These are phyloP conservation scores for Pestalotiopsis fici DNA, from an alignment of 2,329 filamentous ascomycete species.

Conservation along the genomic window DNA sequence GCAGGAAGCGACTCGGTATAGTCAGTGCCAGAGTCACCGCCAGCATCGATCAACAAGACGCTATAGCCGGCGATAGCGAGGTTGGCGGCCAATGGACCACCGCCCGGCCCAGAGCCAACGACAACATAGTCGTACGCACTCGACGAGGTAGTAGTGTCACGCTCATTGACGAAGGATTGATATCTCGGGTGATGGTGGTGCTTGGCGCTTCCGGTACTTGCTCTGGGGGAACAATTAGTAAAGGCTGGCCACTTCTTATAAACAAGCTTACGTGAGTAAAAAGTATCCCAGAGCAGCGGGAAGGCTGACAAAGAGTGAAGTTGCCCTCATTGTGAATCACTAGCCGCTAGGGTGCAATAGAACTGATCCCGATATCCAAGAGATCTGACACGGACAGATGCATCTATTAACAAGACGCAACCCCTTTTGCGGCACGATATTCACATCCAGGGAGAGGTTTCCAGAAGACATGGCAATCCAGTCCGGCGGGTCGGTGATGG, in stretches of 20 bases:
- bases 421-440: background rate
- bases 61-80: constrained; percentile 52
- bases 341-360: background rate
- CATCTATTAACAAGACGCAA: background rate
- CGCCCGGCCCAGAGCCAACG: constrained; percentile 52
- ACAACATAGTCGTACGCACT: constrained; percentile 50
- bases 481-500: background rate
- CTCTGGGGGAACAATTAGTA: background rate
- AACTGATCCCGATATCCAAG: background rate
- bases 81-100: constrained; percentile 48
- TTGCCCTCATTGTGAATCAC: background rate
- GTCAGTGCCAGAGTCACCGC: constrained; percentile 21
- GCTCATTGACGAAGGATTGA: background rate
- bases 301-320: background rate
- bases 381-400: background rate
- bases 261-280: background rate
- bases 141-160: background rate
- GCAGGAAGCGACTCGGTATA: constrained; percentile 24
- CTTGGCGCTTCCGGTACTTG: background rate
- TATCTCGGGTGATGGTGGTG: background rate
- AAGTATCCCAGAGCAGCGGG: background rate
- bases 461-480: background rate
- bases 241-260: background rate
- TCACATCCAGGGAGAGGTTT: background rate
- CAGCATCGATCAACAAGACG: constrained; percentile 53